phyloP scores from a whole-genome alignment of 345 rosid species.

The Gossypium herbaceum region DNA sequence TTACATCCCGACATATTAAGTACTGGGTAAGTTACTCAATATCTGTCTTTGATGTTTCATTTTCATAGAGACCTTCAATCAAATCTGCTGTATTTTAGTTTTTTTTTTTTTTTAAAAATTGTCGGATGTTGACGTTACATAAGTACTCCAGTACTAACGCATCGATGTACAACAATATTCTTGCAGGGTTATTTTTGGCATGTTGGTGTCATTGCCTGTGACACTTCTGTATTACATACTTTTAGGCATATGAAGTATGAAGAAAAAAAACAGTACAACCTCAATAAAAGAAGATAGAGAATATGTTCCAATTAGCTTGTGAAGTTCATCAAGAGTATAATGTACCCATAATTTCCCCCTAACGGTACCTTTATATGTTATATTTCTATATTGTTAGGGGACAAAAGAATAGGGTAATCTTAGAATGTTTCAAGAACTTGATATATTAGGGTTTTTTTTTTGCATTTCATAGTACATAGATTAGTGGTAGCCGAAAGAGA shows the following conservation, averaged over 20 bases:
- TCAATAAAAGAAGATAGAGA: background rate
- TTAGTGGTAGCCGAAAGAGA: slow-evolving; percentile 38
- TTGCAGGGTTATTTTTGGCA: slow-evolving; percentile 85
- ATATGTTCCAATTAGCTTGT: background rate
- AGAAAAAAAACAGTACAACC: background rate
- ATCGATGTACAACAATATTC: background rate
- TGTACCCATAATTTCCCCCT: background rate
- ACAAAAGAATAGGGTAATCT: slow-evolving; percentile 5
- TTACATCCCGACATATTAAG: slow-evolving; percentile 71
- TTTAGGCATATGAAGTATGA: slow-evolving; percentile 40
- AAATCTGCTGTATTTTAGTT: background rate
- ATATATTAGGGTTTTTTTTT: background rate
- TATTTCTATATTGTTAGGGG: background rate
- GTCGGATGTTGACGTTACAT: slow-evolving; percentile 1
- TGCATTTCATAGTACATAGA: slow-evolving; percentile 16
- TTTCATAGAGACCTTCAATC: background rate
- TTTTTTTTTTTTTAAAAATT: background rate
- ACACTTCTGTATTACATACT: slow-evolving; percentile 66
- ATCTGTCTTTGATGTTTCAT: slow-evolving; percentile 4
- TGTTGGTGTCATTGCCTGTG: slow-evolving; percentile 73
- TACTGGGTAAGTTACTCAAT: slow-evolving; percentile 49
- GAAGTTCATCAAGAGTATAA: background rate
- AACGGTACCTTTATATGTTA: background rate
- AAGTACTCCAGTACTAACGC: background rate
- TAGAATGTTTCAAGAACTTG: slow-evolving; percentile 6